Evolutionary conservation across 192 early-diverging fungal species (phyloP), one percentile per base, ranked within the genome.

Genomic region (Coemansia sp.): DNA sequence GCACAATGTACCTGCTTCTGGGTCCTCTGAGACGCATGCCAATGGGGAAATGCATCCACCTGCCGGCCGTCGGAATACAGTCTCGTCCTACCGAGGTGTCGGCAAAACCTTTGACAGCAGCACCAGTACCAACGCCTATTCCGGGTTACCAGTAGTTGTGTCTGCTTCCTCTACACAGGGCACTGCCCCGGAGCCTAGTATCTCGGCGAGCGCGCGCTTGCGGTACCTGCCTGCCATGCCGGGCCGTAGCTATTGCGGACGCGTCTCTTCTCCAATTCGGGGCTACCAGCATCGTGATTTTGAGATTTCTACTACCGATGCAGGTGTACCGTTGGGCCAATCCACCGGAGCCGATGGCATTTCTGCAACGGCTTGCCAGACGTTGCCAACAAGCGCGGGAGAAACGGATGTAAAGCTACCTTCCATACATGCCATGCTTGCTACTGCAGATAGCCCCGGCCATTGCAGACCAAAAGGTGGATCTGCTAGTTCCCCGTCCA

Each of bases 361-460:
- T 46, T 14, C 39, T 14, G 39, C 39, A 46, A 17, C 39, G 0
- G 14, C 39, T 25, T 20, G 23, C 29, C 29, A 56, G 52, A 24
- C 70, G 52, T 29, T 29, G 17, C n/a, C 33, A 51, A 17, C 46
- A 22, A 50, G 19, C 54, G n/a, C 30, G 17, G 42, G 23, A 6
- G 7, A 52, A 33, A 46, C 51, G 17, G 42, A 61, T n/a, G 51
- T 74, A 50, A 70, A 56, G 54, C 65, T 80, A 7, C 77, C 77
- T 11, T 71, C 77, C 19, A 74, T 80, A n/a, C 56, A 55, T 17
- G 59, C 72, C 11, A 70, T 80, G 50, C 68, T 80, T 21, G 68
- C 77, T 32, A 36, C 31, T 10, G 51, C 60, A 11, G 65, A 62
- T 9, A 57, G 22, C 11, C 21, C 52, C 5, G 30, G 2, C 19